Evolutionary conservation across 371 early-diverging fungal genomes (phyloP).

Genomic region (Apophysomyces ossiformis): DNA sequence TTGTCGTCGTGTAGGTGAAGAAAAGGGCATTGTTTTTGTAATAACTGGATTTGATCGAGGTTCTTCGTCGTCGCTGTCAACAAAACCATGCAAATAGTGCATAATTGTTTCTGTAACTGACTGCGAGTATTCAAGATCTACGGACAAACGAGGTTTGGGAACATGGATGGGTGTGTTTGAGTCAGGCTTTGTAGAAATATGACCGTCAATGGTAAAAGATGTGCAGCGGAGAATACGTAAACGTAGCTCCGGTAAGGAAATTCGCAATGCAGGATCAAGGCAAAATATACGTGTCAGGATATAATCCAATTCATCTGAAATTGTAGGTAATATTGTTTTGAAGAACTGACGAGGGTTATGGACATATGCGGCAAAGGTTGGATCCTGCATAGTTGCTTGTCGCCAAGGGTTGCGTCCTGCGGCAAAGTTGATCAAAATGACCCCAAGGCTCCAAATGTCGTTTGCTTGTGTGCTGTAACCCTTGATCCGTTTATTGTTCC

Average conservation of each 20-base stretch:
- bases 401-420: slow-evolving; percentile 86
- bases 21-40: background rate
- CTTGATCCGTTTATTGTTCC: slow-evolving; percentile 41
- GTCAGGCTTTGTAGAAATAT: background rate
- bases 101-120: slow-evolving; percentile 23
- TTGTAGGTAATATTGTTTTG: slow-evolving; percentile 61
- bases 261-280: slow-evolving; percentile 71
- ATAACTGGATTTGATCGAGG: no score
- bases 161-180: background rate
- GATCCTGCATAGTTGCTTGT: slow-evolving; percentile 69
- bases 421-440: slow-evolving; percentile 80
- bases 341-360: slow-evolving; percentile 65
- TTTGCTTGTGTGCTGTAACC: slow-evolving; percentile 75
- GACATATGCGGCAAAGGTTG: slow-evolving; percentile 72
- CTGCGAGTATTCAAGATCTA: slow-evolving; percentile 8
- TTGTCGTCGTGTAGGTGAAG: slow-evolving; percentile 5
- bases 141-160: background rate
- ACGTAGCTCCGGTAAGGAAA: slow-evolving; percentile 68
- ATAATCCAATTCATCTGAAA: slow-evolving; percentile 72
- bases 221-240: slow-evolving; percentile 58
- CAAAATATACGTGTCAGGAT: slow-evolving; percentile 77
- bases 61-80: background rate
- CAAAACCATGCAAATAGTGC: slow-evolving; percentile 17
- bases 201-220: slow-evolving; percentile 46
- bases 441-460: slow-evolving; percentile 86